Base-by-base conservation (phyloP, 805 yeast genomes). In the Barnettozyma populi region DNA sequence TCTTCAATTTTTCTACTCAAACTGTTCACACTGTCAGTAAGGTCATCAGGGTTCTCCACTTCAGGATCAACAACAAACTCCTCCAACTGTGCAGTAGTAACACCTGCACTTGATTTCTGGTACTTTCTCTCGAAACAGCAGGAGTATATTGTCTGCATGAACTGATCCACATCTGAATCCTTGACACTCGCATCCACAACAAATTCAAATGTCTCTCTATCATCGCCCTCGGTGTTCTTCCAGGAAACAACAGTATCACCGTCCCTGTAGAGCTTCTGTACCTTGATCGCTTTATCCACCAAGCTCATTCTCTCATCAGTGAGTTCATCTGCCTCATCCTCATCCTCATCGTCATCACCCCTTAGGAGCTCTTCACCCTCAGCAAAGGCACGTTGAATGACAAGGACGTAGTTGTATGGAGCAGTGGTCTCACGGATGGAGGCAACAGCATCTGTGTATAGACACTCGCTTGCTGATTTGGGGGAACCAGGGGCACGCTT, bases 211-310 rank as follows among this genome's bases (percentile, higher is more conserved):
- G 73, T 68, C 59, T 90, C 97, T 21, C 89, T 97, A 5, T 74
- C 72, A 57, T 90, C 97, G n/a, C 96, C 97, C 39, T 80, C 81
- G 34, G 80, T 61, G 63, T 94, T 96, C 13, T 69, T 73, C 98
- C 98, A 92, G 0, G 84, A 71, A 24, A 92, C 75, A 2, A 82
- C 79, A 36, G 72, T 67, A 4, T 75, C 68, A 1, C 83, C 86
- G 34, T 79, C 77, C 36, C 70, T 65, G 45, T 76, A 75, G 48
- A 76, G 71, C 48, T 76, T 72, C 49, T 79, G 73, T 43, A 90
- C 70, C 36, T 74, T 68, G 47, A 92, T 68, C 3, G 76, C 76
- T 50, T 78, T 79, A 53, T 79, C 79, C 27, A 94, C 75, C 29
- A 81, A 67, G 57, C 86, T 90, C 14, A 76, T 69, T 77, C 90